Base-by-base conservation (phyloP, 169 alveolate genomes). In the Toxoplasma gondii region DNA sequence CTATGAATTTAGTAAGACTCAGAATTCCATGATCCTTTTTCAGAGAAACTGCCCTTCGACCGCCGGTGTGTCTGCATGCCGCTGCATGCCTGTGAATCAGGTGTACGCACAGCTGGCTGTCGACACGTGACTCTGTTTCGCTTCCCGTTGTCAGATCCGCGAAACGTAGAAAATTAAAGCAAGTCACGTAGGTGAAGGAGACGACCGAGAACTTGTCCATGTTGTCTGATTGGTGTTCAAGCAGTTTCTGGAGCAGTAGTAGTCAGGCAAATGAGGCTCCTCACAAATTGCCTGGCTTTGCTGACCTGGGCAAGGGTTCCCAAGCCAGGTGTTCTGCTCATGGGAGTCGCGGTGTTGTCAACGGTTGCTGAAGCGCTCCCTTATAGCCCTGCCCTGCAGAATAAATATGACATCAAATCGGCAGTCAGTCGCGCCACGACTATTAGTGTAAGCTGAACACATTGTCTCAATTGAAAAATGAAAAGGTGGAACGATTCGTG, bases 291-390 rank as follows among this genome's bases (percentile, higher is more conserved):
- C 10, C 39, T n/a, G 39, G 45, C 86, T 19, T 4, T n/a, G 39
- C 86, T n/a, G 44, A 45, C 86, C 86, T 1, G 43, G 86, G 29
- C 86, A n/a, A 78, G n/a, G 43, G 86, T n/a, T 5, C 45, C 86
- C 44, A 78, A 7, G 49, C 86, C 24, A 17, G 7, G 29, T 7
- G 44, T 45, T 12, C 24, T 78, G 86, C 49, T 38, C 27, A 17
- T 78, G 39, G 39, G 29, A 36, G 10, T 78, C 49, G 86, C 10
- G 29, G 1, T n/a, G n/a, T n/a, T n/a, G 86, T 38, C 44, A 10
- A n/a, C 86, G 44, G 39, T n/a, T 10, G 43, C 86, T n/a, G 49
- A 78, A n/a, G 39, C 86, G 86, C 39, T n/a, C 86, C 86, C 39
- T 16, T 78, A 78, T n/a, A 38, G 86, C 45, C 86, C 27, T 19